Conservation (phyloP, 2,329 filamentous ascomycete species). For the Alternaria angustiovoidea region DNA sequence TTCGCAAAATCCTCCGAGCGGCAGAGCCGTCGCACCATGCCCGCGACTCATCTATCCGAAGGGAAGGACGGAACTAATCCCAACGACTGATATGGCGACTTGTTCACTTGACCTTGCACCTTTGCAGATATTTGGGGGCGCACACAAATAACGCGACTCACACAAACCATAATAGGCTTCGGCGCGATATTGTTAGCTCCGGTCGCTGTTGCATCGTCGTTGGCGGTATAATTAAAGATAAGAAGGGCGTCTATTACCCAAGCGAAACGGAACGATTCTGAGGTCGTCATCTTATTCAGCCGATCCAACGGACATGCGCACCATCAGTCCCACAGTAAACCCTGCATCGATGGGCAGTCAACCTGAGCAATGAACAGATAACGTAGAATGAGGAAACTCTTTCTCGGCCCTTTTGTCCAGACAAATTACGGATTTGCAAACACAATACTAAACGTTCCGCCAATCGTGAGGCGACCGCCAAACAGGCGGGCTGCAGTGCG, state of each 20-base stretch:
- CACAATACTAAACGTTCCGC: constrained; percentile 3
- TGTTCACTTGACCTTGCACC: not conserved
- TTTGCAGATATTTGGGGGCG: not conserved
- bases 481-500: constrained; percentile 4
- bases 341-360: not conserved
- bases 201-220: not conserved
- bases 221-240: constrained; percentile 12
- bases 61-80: not conserved
- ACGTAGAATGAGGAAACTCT: not conserved
- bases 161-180: not conserved
- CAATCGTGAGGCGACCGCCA: constrained; percentile 5
- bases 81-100: not conserved
- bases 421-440: constrained; percentile 1
- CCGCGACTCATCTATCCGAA: constrained; percentile 16
- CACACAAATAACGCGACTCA: constrained; percentile 1
- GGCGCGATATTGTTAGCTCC: not conserved
- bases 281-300: constrained; percentile 4
- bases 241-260: constrained; percentile 1
- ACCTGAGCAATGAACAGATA: constrained; percentile 3
- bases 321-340: constrained; percentile 1
- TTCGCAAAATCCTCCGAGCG: constrained; percentile 23
- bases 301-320: constrained; percentile 4
- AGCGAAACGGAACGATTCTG: constrained; percentile 1
- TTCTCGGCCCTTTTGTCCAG: constrained; percentile 9
- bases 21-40: constrained; percentile 21